Evolutionary conservation across 441 rosid genomes (phyloP).

Genomic region (Croton laevigatus): DNA sequence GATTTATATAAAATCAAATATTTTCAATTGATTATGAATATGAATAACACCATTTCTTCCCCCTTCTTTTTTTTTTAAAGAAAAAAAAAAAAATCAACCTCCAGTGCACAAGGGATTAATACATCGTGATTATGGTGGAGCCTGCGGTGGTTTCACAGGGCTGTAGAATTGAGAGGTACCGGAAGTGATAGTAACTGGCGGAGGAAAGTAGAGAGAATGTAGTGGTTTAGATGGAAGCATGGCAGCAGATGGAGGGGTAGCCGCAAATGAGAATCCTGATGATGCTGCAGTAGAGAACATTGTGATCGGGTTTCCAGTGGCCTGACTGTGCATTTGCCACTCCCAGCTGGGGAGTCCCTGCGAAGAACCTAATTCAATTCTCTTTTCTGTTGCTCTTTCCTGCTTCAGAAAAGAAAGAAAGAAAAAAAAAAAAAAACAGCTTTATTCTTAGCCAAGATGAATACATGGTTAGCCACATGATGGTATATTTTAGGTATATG

Average conservation of each 20-base stretch:
- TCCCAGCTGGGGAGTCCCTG: conserved; percentile 50
- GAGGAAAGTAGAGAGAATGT: conserved; percentile 37
- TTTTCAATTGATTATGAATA: conserved; percentile 22
- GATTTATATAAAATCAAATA: conserved; percentile 2
- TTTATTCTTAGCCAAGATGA: not conserved
- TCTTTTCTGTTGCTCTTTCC: conserved; percentile 52
- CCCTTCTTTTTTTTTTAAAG: not conserved
- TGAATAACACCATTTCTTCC: not conserved
- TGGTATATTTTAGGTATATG: not conserved
- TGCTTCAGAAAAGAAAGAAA: conserved; percentile 31
- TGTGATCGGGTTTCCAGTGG: conserved; percentile 42
- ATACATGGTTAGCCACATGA: not conserved
- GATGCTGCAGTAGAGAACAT: conserved; percentile 92
- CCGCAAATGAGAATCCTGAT: conserved; percentile 95
- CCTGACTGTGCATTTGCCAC: conserved; percentile 63
- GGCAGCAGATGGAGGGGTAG: conserved; percentile 50
- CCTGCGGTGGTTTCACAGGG: conserved; percentile 35
- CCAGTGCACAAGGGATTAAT: not conserved
- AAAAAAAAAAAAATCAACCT: not conserved
- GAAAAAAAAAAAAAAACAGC: not conserved
- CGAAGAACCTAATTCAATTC: conserved; percentile 37
- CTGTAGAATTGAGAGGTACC: conserved; percentile 28
- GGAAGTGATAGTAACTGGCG: conserved; percentile 29
- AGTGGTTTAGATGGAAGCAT: conserved; percentile 44
- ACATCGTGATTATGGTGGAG: conserved; percentile 28